Percentiles rank a stretch among this genome's conserved stretches.
Conservation (phyloP, 345 rosid species). For the Ceriops zippeliana region DNA sequence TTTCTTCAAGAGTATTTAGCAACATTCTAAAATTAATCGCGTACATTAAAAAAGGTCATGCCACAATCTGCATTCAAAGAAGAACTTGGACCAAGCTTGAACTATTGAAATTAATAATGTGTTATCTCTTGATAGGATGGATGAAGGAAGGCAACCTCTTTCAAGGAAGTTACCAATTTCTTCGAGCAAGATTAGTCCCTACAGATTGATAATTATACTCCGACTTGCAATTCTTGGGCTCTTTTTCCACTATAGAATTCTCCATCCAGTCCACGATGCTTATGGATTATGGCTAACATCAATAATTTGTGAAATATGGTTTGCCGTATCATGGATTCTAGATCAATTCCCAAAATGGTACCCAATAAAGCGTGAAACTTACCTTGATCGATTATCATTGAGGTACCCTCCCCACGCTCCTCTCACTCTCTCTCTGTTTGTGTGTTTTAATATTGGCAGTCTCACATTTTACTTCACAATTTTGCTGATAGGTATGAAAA, state of each 20-base stretch:
- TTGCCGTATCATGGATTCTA: slow-evolving; percentile 89
- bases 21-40: too few relatives aligned
- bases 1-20: too few relatives aligned
- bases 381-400: slow-evolving; percentile 72
- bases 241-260: slow-evolving; percentile 84
- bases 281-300: slow-evolving; percentile 76
- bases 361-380: slow-evolving; percentile 79
- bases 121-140: slow-evolving; percentile 60
- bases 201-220: slow-evolving; percentile 66
- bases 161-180: slow-evolving; percentile 79
- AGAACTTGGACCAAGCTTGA: background rate
- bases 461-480: background rate
- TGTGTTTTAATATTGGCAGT: background rate
- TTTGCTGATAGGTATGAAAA: slow-evolving; percentile 58
- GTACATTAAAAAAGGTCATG: too few relatives aligned
- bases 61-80: too few relatives aligned
- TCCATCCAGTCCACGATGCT: slow-evolving; percentile 81
- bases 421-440: background rate
- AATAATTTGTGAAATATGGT: slow-evolving; percentile 90
- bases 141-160: slow-evolving; percentile 92
- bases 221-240: slow-evolving; percentile 71
- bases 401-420: slow-evolving; percentile 30
- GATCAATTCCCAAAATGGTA: slow-evolving; percentile 93
- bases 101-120: slow-evolving; percentile 1
- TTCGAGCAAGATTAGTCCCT: slow-evolving; percentile 82